phyloP scores from a whole-genome alignment of 83 land plant genomes.

The Thuja plicata region DNA sequence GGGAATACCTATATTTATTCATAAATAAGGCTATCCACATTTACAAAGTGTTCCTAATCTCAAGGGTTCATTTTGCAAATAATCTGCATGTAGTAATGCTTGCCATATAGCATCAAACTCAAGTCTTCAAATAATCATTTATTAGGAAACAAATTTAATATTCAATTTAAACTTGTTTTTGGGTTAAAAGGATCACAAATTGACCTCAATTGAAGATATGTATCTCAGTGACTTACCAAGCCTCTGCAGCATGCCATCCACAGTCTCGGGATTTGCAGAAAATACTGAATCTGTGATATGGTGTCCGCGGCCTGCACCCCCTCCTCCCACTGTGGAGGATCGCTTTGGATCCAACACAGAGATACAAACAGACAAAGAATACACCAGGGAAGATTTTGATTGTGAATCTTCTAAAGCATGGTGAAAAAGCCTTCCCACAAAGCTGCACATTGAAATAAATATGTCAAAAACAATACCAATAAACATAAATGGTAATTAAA shows the following conservation, averaged over 20 bases:
- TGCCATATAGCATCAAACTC: background rate
- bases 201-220: background rate
- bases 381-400: conserved; percentile 84
- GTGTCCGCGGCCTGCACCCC: conserved; percentile 48
- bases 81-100: background rate
- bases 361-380: conserved; percentile 84
- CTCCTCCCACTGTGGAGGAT: conserved; percentile 33
- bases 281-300: conserved; percentile 47
- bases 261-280: conserved; percentile 71
- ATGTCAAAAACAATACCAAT: background rate
- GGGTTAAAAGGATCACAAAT: background rate
- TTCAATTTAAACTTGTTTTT: background rate
- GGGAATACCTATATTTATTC: background rate
- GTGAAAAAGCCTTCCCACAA: conserved; percentile 74
- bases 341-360: conserved; percentile 91
- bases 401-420: conserved; percentile 82
- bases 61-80: background rate
- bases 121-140: background rate
- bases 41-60: background rate
- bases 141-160: background rate
- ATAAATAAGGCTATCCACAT: background rate
- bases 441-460: conserved; percentile 52
- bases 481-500: conserved; percentile 1
- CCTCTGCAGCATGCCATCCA: conserved; percentile 92
- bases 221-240: conserved; percentile 48